Base-by-base conservation (phyloP, 202 grass and related monocot genomes). In the Schoenoplectus tabernaemontani region DNA sequence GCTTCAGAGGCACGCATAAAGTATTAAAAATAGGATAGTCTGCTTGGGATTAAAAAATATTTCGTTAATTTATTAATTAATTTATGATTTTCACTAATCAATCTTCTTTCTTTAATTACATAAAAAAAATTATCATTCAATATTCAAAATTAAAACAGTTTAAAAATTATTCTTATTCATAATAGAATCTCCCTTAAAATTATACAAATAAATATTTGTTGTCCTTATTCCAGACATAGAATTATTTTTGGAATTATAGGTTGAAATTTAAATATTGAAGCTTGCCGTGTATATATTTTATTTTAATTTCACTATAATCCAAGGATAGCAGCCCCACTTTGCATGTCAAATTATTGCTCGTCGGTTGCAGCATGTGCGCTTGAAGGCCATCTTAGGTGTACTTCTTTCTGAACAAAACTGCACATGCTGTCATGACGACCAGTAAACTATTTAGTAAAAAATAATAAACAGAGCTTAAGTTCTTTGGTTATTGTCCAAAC, bases 361-460 rank as follows among this genome's bases (percentile, higher is more conserved):
- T 72, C 11, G 38, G 64, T 72, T 30, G 43, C 23, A 72, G 42
- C 67, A 72, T 53, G 69, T 74, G 69, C 69, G 46, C 69, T 74
- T 74, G 46, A 53, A 74, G 48, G n/a, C n/a, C n/a, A n/a, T n/a
- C 23, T 53, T 62, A 53, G 24, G 15, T 53, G 69, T 53, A 24
- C 44, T 30, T 47, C 9, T 73, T 15, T 73, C 23, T 17, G 23
- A n/a, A n/a, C n/a, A n/a, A n/a, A 73, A 73, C 6, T 51, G 69
- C 43, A 74, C 69, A 74, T 74, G 67, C 47, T 6, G 70, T 74
- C 46, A 74, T 53, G 46, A 32, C 46, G 16, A 74, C 26, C 46
- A 74, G 26, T 74, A 53, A 50, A 13, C 34, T 74, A 32, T 33
- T 56, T 22, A 17, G 17, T 16, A 17, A 73, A 50, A 32, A 33